Base-by-base conservation (phyloP, 306 rosid genomes). In the Cicer chorassanicum region DNA sequence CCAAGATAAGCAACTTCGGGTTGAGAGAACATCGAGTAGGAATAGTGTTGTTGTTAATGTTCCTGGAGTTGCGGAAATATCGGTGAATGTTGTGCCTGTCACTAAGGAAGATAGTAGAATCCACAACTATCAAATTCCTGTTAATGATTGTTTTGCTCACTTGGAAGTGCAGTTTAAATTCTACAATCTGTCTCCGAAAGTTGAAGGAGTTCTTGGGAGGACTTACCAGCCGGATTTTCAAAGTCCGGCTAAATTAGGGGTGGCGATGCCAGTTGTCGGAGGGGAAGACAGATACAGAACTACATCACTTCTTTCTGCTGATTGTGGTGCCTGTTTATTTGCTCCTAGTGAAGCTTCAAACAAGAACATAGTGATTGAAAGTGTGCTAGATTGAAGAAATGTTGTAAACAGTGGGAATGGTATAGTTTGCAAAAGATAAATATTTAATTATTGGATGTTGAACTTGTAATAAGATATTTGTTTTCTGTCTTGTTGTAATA, bases 121-220 rank as follows among this genome's bases (percentile, higher is more conserved):
- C 59, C 96, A 91, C 70, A 89, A 81, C 81, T 93, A 93, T 45
- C 85, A 75, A 61, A 89, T 93, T 46, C 98, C 97, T 9, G 73
- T 65, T 10, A 69, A 89, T 53, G 86, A 93, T 81, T 88, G 97
- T 60, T 91, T 89, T 72, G 89, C 92, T 43, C 98, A 91, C 65
- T 78, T 93, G 84, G 98, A 93, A 24, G 91, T 89, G 2, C 98
- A 93, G 83, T 93, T 93, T 73, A 84, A 87, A 70, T 93, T 93
- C 86, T 70, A 81, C 4, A 86, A 80, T 24, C 54, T 91, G n/a
- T 88, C 97, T 1, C 50, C 86, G 0, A 83, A 87, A 62, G 92
- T 91, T 50, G 98, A 93, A 79, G 93, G 98, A 65, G 91, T 93
- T 36, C 88, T 93, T 36, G 97, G 97, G 6, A 88, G 92, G 85